Evolutionary conservation across 75 land plant species (phyloP), one percentile per base, ranked within the genome.

Genomic region (Gnetum montanum): DNA sequence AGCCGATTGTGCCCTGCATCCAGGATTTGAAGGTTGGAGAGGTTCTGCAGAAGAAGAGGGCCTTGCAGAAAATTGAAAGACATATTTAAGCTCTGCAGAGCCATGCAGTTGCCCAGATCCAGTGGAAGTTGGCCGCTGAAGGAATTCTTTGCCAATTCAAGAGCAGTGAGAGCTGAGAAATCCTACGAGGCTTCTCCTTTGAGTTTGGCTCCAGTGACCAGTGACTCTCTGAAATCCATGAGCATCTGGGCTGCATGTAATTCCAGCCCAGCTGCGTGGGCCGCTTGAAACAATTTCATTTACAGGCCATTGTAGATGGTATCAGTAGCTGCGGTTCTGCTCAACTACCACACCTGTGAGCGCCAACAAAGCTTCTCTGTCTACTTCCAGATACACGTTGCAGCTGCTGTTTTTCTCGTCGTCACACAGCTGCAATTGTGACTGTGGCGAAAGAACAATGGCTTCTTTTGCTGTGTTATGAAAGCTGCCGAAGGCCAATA

Each of bases 191-290:
- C 30, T 1, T 31, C 25, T 8, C 87, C 83, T 15, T 73, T 46
- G 36, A 92, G 70, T 25, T 26, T 33, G 24, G 59, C 57, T 11
- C 47, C 43, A 1, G 64, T 25, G 18, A 20, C 69, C 73, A 28
- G 36, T 67, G 46, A 90, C 88, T 8, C 74, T 55, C 19, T 23
- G 25, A 6, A 35, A 22, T 16, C 31, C 33, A 26, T 28, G 40
- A 24, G 27, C 25, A 1, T 46, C 60, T 5, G 16, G 49, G 16
- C 46, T 52, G 72, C 96, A 90, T 4, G 48, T 31, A 19, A 90
- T 71, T 31, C 96, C 84, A 7, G 70, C 57, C 96, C 96, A 90
- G 1, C 49, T 18, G 64, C 96, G 77, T 1, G 81, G 83, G 34
- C 25, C 34, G n/a, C n/a, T n/a, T n/a, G n/a, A n/a, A n/a, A n/a